phyloP scores from a whole-genome alignment of 257 asterid species.

The Catharanthus roseus region DNA sequence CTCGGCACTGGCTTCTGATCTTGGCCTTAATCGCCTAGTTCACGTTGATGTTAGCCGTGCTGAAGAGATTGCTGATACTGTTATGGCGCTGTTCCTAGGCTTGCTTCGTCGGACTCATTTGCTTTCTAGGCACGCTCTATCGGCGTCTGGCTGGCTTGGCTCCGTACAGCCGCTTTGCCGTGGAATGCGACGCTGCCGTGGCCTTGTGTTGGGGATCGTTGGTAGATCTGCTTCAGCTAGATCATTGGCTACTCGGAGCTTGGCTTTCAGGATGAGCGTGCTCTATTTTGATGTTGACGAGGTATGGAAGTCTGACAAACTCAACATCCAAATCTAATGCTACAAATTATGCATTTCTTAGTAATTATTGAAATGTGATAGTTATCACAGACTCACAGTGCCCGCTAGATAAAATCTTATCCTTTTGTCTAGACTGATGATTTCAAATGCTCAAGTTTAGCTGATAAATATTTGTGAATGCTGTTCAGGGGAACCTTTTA shows the following conservation, averaged over 20 bases:
- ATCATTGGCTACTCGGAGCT: conserved; percentile 77
- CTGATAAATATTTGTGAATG: not conserved
- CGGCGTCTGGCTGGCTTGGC: conserved; percentile 99
- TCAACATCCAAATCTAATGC: not conserved
- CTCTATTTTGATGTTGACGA: conserved; percentile 83
- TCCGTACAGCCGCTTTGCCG: conserved; percentile 98
- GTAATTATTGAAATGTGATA: not conserved
- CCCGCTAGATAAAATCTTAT: not conserved
- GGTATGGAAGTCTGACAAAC: conserved; percentile 30
- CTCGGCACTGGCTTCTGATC: conserved; percentile 80
- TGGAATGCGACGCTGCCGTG: conserved; percentile 72
- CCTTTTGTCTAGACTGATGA: not conserved
- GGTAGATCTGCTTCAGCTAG: conserved; percentile 95
- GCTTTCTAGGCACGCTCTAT: conserved; percentile 76
- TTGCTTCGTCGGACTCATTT: conserved; percentile 87
- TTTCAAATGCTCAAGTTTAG: not conserved
- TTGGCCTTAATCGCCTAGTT: conserved; percentile 65
- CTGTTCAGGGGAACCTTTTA: not conserved
- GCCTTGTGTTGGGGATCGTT: conserved; percentile 86
- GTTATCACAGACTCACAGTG: not conserved
- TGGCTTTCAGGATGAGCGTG: conserved; percentile 97
- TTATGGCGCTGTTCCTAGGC: conserved; percentile 94
- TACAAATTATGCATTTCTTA: not conserved
- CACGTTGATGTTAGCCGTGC: conserved; percentile 92
- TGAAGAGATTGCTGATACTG: conserved; percentile 97